A percentile compares a stretch with the other conserved stretches of the same genome.
phyloP scores from a whole-genome alignment of 2,329 filamentous ascomycete genomes.

The Nemania sp. region DNA sequence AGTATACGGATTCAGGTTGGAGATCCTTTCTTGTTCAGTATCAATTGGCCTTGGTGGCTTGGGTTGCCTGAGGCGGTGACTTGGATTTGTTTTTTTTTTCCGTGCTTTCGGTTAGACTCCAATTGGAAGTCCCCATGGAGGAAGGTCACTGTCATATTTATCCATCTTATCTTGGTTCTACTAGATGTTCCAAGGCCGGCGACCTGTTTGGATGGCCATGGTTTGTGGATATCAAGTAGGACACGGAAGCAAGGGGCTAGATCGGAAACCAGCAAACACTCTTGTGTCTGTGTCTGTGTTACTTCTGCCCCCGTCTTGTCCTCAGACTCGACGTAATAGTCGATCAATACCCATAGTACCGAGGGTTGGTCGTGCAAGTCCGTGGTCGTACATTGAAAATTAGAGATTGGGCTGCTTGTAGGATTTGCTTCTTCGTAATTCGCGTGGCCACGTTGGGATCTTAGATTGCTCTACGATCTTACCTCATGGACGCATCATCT shows the following conservation, averaged over 20 bases:
- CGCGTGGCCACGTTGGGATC: background rate
- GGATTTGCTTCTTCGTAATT: background rate
- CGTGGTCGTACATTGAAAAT: background rate
- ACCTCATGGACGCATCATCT: conserved; percentile 10
- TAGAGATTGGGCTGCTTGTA: background rate
- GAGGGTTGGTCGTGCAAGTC: no score
- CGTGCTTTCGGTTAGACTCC: background rate
- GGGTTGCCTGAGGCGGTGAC: background rate
- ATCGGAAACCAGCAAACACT: no score
- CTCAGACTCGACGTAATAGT: no score
- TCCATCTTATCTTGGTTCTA: no score
- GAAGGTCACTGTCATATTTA: no score
- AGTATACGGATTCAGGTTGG: background rate
- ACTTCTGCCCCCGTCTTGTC: no score
- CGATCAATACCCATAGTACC: no score
- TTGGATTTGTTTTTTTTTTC: background rate
- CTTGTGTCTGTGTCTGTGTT: no score
- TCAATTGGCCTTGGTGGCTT: background rate
- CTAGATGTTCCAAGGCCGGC: no score
- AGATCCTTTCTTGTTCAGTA: background rate
- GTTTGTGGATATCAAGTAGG: no score
- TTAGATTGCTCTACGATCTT: background rate
- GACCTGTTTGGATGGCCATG: no score
- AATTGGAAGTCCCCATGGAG: background rate
- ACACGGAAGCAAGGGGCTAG: no score